Conservation (phyloP, 441 rosid species). For the Euphorbia schlechtendalii region DNA sequence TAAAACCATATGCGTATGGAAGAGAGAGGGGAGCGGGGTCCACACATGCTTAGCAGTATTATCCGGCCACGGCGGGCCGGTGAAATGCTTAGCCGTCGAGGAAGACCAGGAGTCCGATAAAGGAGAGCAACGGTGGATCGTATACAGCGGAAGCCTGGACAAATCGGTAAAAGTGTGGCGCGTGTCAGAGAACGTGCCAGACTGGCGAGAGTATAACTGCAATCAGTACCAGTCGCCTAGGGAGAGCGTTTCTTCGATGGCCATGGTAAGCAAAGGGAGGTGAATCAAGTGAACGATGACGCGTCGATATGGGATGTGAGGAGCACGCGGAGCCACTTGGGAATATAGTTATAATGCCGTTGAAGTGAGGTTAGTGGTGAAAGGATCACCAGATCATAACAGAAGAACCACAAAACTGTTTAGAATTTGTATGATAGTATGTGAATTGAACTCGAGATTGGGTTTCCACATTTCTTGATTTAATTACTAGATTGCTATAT, state of each 20-base stretch:
- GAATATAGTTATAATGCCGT: background rate
- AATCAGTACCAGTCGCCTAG: constrained; percentile 5
- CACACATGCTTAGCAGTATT: constrained; percentile 57
- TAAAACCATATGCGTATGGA: constrained; percentile 73
- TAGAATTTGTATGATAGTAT: background rate
- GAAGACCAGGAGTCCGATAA: constrained; percentile 27
- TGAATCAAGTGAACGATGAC: background rate
- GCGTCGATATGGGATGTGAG: constrained; percentile 10
- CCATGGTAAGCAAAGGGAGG: background rate
- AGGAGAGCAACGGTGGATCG: constrained; percentile 47
- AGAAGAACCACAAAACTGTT: constrained; percentile 4
- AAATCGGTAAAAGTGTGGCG: constrained; percentile 93
- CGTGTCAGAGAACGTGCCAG: constrained; percentile 51
- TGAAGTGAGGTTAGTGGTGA: background rate
- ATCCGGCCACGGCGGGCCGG: constrained; percentile 75
- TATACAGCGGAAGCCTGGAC: constrained; percentile 91
- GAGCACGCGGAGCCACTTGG: constrained; percentile 12
- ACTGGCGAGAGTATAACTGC: constrained; percentile 20
- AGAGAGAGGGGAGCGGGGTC: constrained; percentile 38
- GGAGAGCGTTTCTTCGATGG: constrained; percentile 7
- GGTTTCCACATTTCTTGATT: constrained; percentile 10
- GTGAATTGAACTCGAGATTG: background rate
- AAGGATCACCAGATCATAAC: background rate
- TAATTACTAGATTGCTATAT: background rate
- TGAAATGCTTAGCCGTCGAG: constrained; percentile 75